These are phyloP conservation scores for Nothophaeocryptopus gaeumannii DNA, from an alignment of 2,329 filamentous ascomycete species.

Conservation along the genomic window DNA sequence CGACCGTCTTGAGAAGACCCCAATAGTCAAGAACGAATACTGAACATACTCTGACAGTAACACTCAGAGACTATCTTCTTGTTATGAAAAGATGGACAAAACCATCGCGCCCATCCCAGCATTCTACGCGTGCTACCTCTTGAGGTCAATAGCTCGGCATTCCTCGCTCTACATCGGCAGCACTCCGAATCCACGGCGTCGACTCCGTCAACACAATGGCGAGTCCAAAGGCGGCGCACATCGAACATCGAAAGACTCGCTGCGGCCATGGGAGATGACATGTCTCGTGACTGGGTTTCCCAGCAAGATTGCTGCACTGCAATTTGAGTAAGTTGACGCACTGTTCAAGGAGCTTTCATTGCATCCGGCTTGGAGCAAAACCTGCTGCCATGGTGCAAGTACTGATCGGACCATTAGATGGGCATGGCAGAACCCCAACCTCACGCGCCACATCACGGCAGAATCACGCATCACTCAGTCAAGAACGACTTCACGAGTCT, in stretches of 20 bases:
- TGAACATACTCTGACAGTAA: not conserved
- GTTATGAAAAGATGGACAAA: conserved; percentile 23
- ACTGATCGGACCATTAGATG: conserved; percentile 56
- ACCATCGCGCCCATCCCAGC: conserved; percentile 64
- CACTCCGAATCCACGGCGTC: conserved; percentile 80
- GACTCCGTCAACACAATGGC: conserved; percentile 91
- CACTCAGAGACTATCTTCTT: not conserved
- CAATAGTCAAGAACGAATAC: too few species aligned
- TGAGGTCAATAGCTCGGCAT: conserved; percentile 75
- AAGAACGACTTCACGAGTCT: conserved; percentile 32
- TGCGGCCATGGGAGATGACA: conserved; percentile 90
- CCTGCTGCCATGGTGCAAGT: too few species aligned
- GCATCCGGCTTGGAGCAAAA: too few species aligned
- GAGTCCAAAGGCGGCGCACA: conserved; percentile 74
- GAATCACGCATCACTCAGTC: conserved; percentile 58
- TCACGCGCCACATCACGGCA: conserved; percentile 72
- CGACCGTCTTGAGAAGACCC: too few species aligned
- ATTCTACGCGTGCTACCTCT: conserved; percentile 89
- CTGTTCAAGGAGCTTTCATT: too few species aligned
- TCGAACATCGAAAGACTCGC: conserved; percentile 63
- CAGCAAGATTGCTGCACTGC: conserved; percentile 78
- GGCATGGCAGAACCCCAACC: conserved; percentile 84
- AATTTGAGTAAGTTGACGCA: conserved; percentile 72
- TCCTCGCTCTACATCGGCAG: conserved; percentile 82
- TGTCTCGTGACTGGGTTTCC: conserved; percentile 85